These are phyloP conservation scores for Colletotrichum sp. DNA, from an alignment of 2,329 filamentous ascomycete genomes.

Conservation along the genomic window DNA sequence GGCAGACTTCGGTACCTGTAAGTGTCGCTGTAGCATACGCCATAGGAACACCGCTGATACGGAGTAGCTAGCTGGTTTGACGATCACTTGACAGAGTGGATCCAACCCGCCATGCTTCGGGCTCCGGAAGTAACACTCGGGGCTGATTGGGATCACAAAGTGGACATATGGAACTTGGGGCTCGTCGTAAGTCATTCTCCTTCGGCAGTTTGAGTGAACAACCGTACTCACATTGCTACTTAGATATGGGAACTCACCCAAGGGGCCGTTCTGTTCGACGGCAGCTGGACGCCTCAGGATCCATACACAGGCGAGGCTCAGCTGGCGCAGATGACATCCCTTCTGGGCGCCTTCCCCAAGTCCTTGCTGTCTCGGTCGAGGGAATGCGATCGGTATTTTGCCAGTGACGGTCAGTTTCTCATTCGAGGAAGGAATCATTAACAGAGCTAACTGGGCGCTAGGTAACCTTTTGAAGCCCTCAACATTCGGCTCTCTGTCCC, in stretches of 20 bases:
- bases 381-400: background rate
- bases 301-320: background rate
- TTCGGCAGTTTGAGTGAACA: fast-evolving
- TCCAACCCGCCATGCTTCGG: background rate
- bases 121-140: background rate
- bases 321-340: background rate
- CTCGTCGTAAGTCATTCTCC: background rate
- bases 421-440: fast-evolving
- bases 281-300: background rate
- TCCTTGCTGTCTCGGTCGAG: background rate
- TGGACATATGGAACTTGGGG: background rate
- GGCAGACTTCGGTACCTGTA: background rate
- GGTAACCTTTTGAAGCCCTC: background rate
- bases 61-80: background rate
- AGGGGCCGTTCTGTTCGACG: background rate
- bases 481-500: background rate
- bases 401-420: background rate
- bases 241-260: background rate
- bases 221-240: background rate
- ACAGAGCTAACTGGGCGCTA: background rate
- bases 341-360: background rate
- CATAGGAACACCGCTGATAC: background rate
- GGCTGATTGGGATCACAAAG: background rate
- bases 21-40: background rate
- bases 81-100: background rate